Evolutionary conservation across 371 early-diverging fungal species (phyloP).

Genomic region (Mortierella sp.): DNA sequence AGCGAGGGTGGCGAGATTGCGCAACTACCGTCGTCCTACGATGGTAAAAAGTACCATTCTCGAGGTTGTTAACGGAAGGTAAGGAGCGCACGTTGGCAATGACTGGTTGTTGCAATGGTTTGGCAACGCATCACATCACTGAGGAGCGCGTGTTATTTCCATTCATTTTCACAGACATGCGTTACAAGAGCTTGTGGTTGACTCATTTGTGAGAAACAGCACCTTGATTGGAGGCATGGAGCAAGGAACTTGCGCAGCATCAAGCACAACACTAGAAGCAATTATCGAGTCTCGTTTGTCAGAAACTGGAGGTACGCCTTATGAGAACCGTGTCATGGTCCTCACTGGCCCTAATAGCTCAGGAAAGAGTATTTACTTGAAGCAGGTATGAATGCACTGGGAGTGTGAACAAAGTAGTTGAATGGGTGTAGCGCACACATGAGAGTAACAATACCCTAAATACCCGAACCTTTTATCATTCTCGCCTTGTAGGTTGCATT

Average conservation of each 20-base stretch:
- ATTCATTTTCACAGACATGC: conserved; percentile 72
- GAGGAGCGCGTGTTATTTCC: neutral
- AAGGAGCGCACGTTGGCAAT: neutral
- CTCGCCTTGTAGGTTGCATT: conserved; percentile 59
- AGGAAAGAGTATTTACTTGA: conserved; percentile 85
- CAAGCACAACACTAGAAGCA: neutral
- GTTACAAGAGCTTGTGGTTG: conserved; percentile 75
- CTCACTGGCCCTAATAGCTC: conserved; percentile 86
- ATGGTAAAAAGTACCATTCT: conserved; percentile 69
- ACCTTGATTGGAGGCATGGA: conserved; percentile 63
- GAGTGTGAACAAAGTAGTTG: neutral
- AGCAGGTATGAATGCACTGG: conserved; percentile 65
- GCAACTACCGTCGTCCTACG: conserved; percentile 70
- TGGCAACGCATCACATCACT: no score
- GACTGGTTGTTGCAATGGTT: no score
- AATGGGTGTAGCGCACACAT: no score
- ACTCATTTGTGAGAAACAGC: conserved; percentile 78
- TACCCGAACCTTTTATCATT: neutral
- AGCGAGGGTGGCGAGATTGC: conserved; percentile 69
- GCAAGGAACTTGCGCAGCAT: neutral
- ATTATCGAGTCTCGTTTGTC: neutral
- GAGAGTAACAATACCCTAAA: no score
- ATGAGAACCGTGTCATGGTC: conserved; percentile 66
- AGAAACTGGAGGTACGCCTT: neutral
- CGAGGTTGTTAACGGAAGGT: conserved; percentile 76